These are phyloP conservation scores for Pseudogymnoascus sp. DNA, from an alignment of 2,329 filamentous ascomycete species.

Conservation along the genomic window DNA sequence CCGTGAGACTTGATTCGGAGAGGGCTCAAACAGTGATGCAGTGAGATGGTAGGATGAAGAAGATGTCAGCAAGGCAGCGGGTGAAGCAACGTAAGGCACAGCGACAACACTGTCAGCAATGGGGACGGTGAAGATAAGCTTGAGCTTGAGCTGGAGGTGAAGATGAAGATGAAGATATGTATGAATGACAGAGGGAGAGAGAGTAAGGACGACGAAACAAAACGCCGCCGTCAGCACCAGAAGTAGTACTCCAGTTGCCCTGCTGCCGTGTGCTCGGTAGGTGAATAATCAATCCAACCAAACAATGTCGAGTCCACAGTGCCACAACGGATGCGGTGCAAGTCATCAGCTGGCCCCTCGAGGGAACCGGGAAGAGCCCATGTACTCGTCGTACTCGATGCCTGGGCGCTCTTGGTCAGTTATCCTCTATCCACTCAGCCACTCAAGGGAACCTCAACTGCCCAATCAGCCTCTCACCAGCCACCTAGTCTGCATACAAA, in stretches of 20 bases:
- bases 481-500: background rate
- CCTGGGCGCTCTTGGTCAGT: background rate
- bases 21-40: background rate
- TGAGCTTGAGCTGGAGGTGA: too few relatives aligned
- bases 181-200: background rate
- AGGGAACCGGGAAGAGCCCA: background rate
- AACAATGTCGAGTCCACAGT: background rate
- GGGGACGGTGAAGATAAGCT: too few relatives aligned
- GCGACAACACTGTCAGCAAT: background rate
- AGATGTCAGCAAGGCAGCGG: background rate
- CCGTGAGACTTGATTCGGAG: conserved; percentile 1
- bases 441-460: background rate
- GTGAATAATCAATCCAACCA: conserved; percentile 4
- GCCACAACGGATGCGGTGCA: background rate
- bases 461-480: background rate
- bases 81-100: background rate
- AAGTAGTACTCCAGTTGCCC: background rate
- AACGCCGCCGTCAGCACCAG: background rate
- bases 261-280: background rate
- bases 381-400: background rate
- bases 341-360: background rate
- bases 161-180: background rate
- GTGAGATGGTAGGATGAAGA: background rate
- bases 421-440: background rate
- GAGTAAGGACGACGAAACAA: background rate